Conservation (phyloP, 2,329 filamentous ascomycete genomes). For the Pseudogymnoascus sp. region DNA sequence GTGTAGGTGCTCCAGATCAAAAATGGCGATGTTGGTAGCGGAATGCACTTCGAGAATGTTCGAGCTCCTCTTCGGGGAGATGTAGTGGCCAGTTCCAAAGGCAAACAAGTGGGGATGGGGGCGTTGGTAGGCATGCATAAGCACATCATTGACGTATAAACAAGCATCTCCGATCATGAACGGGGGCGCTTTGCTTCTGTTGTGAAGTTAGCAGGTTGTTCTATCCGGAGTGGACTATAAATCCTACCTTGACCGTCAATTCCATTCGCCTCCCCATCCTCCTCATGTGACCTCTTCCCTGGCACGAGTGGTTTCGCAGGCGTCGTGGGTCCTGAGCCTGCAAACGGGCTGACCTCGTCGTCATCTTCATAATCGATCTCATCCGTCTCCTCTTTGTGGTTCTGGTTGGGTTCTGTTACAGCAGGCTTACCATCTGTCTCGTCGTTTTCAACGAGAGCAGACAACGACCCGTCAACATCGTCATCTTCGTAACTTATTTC, state of each 20-base stretch:
- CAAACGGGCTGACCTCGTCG: slow-evolving; percentile 19
- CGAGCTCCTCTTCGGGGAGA: not conserved
- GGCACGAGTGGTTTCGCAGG: not conserved
- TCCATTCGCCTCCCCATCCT: slow-evolving; percentile 24
- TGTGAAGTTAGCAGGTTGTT: slow-evolving; percentile 15
- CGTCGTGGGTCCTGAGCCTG: slow-evolving; percentile 15
- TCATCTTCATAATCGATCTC: slow-evolving; percentile 31
- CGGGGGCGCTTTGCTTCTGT: slow-evolving; percentile 26
- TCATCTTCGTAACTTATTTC: slow-evolving; percentile 33
- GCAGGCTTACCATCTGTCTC: slow-evolving; percentile 30
- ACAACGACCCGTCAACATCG: slow-evolving; percentile 11
- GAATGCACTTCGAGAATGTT: not conserved
- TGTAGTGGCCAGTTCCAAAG: not conserved
- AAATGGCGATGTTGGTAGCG: not conserved
- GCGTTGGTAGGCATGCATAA: not conserved
- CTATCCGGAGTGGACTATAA: not conserved
- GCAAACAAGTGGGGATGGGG: slow-evolving; percentile 1
- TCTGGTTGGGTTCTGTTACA: slow-evolving; percentile 27
- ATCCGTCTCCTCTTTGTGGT: slow-evolving; percentile 22
- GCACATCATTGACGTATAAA: slow-evolving; percentile 3
- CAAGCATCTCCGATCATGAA: slow-evolving; percentile 18
- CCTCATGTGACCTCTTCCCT: slow-evolving; percentile 9
- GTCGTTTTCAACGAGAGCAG: slow-evolving; percentile 19
- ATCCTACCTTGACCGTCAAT: slow-evolving; percentile 20
- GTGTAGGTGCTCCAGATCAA: not conserved